Base-by-base conservation (phyloP, 441 rosid species). In the Rhodomyrtus psidioides region DNA sequence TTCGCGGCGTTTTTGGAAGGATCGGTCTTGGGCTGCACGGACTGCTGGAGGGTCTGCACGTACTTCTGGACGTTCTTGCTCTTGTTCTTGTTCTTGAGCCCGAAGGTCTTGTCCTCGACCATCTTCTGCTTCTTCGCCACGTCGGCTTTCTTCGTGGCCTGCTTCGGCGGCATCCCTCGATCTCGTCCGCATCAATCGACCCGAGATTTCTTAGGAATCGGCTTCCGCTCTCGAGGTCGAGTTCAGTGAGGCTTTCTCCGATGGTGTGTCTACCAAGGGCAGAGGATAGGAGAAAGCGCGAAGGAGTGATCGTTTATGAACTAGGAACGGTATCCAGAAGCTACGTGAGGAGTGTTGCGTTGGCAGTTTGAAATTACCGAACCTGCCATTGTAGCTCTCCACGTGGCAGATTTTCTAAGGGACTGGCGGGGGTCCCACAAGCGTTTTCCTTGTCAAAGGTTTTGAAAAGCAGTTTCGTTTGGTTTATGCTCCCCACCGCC, bases 21-120 rank as follows among this genome's bases (percentile, higher is more conserved):
- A 88, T 95, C 99, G 59, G 92, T 91, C 86, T 95, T 95, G 86
- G 99, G 97, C 92, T 94, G 96, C 0, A 94, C 98, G 86, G 94
- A 84, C 90, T 95, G 98, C 89, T 97, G 90, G 90, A 96, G 98
- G 86, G 55, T 90, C 91, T 97, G 99, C 23, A 97, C 97, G 79
- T 97, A 95, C 88, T 97, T 95, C 89, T 97, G 99, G 70, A 96
- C 99, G 90, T 92, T 97, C 89, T 97, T 96, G 89, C 99, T 95
- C 93, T 97, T 97, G 89, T 94, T 96, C 90, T 97, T 97, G 91
- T 97, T 96, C 88, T 97, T 96, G 86, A 96, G 91, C 21, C 99
- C 98, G 89, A 97, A 97, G 9, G 99, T 97, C 92, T 94, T 97
- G 94, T 95, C 99, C 91, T 96, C 99, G 60, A 94, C 96, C 87